Percentiles rank a stretch among this genome's conserved stretches.
phyloP scores from a whole-genome alignment of 192 early-diverging fungal species.

The Coemansia sp. region DNA sequence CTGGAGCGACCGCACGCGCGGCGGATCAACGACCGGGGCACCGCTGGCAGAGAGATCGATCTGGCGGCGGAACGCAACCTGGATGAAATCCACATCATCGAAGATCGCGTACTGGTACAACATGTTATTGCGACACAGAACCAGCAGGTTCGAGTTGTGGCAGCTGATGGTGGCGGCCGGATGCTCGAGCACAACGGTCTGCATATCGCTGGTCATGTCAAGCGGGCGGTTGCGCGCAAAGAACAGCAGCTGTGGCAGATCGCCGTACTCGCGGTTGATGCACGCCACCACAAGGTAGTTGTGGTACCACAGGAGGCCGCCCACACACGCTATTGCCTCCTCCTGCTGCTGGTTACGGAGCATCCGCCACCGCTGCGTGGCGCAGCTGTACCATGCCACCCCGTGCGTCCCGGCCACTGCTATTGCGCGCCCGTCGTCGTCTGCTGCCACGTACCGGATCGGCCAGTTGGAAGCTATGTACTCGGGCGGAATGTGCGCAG shows the following conservation, averaged over 20 bases:
- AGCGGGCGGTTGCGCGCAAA: conserved; percentile 31
- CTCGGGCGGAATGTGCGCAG: conserved; percentile 30
- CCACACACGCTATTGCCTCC: conserved; percentile 17
- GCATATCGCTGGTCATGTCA: conserved; percentile 24
- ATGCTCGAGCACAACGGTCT: conserved; percentile 24
- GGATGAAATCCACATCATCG: conserved; percentile 24
- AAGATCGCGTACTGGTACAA: conserved; percentile 39
- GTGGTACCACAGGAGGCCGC: conserved; percentile 51
- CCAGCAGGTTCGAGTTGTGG: conserved; percentile 34
- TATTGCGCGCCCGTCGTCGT: conserved; percentile 68
- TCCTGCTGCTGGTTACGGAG: conserved; percentile 81
- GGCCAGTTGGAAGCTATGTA: conserved; percentile 40
- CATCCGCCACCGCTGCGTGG: conserved; percentile 80
- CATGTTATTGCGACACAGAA: conserved; percentile 15
- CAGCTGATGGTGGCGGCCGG: conserved; percentile 27
- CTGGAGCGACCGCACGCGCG: conserved; percentile 44
- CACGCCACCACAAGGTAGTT: conserved; percentile 37
- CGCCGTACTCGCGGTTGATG: conserved; percentile 22
- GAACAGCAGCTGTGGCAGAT: conserved; percentile 25
- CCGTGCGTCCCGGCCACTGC: conserved; percentile 87
- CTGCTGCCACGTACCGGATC: conserved; percentile 63
- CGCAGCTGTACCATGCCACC: conserved; percentile 73
- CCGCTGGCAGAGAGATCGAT: conserved; percentile 5
- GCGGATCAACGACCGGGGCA: conserved; percentile 5
- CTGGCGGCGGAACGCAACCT: conserved; percentile 24